Conservation (phyloP, 2,329 filamentous ascomycete species). For the Botrytis elliptica region DNA sequence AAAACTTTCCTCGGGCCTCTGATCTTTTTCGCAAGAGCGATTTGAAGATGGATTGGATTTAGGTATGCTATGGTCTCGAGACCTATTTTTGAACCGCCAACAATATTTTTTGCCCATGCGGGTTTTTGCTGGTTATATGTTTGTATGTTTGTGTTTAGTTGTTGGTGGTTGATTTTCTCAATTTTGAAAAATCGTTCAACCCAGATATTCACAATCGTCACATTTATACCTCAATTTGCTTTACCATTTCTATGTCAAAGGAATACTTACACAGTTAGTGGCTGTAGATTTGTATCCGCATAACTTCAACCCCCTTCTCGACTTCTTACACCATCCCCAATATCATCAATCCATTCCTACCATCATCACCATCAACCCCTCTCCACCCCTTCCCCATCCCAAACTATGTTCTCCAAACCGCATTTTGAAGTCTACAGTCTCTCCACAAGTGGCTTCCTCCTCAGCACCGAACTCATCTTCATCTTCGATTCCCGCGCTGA, state of each 20-base stretch:
- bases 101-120: not conserved
- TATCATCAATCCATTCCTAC: not conserved
- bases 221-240: not conserved
- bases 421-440: not conserved
- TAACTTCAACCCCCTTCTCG: not conserved
- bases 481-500: not conserved
- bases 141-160: not conserved
- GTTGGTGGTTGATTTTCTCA: not conserved
- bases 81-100: not conserved
- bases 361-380: not conserved
- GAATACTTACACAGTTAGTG: not conserved
- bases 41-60: not conserved
- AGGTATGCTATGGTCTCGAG: not conserved
- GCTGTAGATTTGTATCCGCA: not conserved
- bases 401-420: not conserved
- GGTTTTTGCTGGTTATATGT: not conserved
- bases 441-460: not conserved
- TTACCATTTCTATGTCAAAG: not conserved
- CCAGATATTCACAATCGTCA: not conserved
- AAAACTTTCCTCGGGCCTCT: not conserved
- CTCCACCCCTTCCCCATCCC: not conserved
- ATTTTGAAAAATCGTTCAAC: not conserved
- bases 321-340: not conserved
- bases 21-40: not conserved
- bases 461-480: not conserved